Evolutionary conservation across 805 yeast species (phyloP), one percentile per base, ranked within the genome.

Genomic region (Suhomyces sp.): DNA sequence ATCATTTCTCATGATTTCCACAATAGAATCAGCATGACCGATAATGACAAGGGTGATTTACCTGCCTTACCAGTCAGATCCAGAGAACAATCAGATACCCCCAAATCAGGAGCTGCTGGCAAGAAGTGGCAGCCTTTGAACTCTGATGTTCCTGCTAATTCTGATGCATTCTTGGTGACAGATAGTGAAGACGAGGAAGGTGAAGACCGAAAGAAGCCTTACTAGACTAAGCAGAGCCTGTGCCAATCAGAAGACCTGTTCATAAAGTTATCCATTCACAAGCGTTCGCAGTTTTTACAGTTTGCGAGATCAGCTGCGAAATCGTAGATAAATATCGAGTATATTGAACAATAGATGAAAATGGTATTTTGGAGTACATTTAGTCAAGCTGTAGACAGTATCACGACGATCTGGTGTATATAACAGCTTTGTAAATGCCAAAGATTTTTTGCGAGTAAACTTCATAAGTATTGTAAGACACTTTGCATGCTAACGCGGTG

Each of bases 1-100:
- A 83, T 78, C 54, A 69, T 81, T 52, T 73, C 48, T 44, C 49
- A 73, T 54, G 82, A 79, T 53, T 81, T 82, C 65, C 79, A 76
- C 55, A 77, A 76, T 33, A 60, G 53, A 22, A 73, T 81, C 50
- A 72, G 73, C 50, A 69, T 81, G 61, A 67, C 68, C 40, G 76
- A 78, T 59, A 70, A 67, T 46, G 67, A 67, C 22, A 52, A 53
- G 19, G 62, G 55, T 43, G 58, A 56, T 20, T 54, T 60, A 21
- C 75, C 78, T 4, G 53, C 53, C 22, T 60, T 63, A 52, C 67
- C 68, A 9, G 17, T 22, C 22, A 54, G 59, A 44, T 47, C 41
- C 12, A 47, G 39, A 19, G 47, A 53, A 43, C 52, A 49, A 13
- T 15, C 47, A 17, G 46, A 29, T 13, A 29, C 45, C 6, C 45